Evolutionary conservation across 257 asterid species (phyloP).

Genomic region (Marsdenia floribunda): DNA sequence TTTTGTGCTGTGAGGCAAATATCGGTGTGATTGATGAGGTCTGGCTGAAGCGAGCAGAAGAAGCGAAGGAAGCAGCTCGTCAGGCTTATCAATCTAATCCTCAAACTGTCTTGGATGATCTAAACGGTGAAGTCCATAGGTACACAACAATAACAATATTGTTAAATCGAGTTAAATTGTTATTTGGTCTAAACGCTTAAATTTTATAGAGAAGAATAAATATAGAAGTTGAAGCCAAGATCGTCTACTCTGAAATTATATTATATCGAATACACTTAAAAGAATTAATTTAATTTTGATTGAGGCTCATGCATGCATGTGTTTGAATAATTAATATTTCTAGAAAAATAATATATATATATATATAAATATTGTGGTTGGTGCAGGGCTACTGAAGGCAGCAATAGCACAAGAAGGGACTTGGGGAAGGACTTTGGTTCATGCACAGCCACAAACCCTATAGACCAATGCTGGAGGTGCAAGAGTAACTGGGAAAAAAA

Average conservation of each 20-base stretch:
- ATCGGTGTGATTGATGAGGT: constrained; percentile 17
- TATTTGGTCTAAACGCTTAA: too few species aligned
- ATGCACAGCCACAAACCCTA: constrained; percentile 31
- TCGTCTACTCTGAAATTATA: too few species aligned
- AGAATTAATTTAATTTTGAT: too few species aligned
- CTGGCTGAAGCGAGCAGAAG: constrained; percentile 23
- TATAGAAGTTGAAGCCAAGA: too few species aligned
- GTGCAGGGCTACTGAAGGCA: constrained; percentile 19
- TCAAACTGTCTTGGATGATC: constrained; percentile 7
- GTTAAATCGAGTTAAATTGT: too few species aligned
- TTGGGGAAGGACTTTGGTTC: constrained; percentile 18
- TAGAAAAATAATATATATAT: too few species aligned
- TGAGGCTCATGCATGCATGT: too few species aligned
- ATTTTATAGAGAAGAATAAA: too few species aligned
- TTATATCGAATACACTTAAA: too few species aligned
- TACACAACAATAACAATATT: not conserved
- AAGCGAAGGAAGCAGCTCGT: constrained; percentile 20
- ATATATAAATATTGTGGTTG: too few species aligned
- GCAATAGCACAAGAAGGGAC: constrained; percentile 21
- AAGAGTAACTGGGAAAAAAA: constrained; percentile 22
- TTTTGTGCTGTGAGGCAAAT: constrained; percentile 14
- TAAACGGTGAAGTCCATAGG: constrained; percentile 22
- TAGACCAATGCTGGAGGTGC: constrained; percentile 39
- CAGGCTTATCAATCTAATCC: constrained; percentile 23
- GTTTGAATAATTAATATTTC: too few species aligned